These are phyloP conservation scores for Monosporascus ibericus DNA, from an alignment of 2,329 filamentous ascomycete genomes.

Conservation along the genomic window DNA sequence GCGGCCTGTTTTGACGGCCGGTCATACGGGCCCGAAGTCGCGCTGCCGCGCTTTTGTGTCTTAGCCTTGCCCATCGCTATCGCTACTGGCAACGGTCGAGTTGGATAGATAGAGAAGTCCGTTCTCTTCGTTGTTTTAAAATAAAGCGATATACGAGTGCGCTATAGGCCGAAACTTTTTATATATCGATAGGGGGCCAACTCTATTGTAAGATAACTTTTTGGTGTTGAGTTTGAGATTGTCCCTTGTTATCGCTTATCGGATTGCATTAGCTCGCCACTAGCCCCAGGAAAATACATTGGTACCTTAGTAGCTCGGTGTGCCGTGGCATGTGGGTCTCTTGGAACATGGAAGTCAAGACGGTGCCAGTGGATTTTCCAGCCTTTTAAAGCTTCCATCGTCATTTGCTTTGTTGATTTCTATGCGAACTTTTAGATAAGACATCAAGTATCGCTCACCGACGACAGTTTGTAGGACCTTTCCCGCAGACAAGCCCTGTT, in stretches of 20 bases:
- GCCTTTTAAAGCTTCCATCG: no score
- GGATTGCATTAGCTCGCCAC: not conserved
- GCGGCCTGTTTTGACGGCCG: slow-evolving; percentile 28
- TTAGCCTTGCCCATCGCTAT: slow-evolving; percentile 35
- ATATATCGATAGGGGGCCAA: not conserved
- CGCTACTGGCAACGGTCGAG: not conserved
- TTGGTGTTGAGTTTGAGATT: not conserved
- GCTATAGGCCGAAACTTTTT: no score
- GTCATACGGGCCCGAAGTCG: slow-evolving; percentile 35
- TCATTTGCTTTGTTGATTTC: no score
- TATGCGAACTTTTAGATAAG: no score
- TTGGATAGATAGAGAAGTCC: no score
- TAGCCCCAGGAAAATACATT: not conserved
- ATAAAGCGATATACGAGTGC: no score
- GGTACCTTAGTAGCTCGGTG: not conserved
- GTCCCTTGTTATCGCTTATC: not conserved
- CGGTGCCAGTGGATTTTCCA: no score
- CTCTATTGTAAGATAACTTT: not conserved
- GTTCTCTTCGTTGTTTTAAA: no score
- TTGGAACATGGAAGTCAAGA: not conserved
- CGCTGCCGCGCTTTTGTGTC: slow-evolving; percentile 28
- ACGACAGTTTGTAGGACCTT: no score
- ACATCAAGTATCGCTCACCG: no score
- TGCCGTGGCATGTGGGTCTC: not conserved
- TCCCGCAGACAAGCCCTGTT: no score